These are phyloP conservation scores for Camelina laxa DNA, from an alignment of 345 rosid species.

Conservation along the genomic window DNA sequence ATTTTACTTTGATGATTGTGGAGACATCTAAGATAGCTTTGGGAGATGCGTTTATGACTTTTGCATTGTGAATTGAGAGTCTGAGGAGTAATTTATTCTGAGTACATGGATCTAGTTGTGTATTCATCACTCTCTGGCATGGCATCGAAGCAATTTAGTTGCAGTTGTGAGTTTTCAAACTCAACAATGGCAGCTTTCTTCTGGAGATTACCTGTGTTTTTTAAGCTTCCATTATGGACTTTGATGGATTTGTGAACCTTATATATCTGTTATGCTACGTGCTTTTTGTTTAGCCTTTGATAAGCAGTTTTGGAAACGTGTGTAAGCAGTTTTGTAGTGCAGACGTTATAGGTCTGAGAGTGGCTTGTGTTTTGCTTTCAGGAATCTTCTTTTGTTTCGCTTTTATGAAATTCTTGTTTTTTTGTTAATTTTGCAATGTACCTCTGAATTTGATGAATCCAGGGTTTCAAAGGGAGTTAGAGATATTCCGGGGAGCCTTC, in stretches of 20 bases:
- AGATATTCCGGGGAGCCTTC: conserved; percentile 56
- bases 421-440: conserved; percentile 21
- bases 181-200: not conserved
- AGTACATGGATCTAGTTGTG: conserved; percentile 14
- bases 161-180: conserved; percentile 18
- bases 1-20: not conserved
- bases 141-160: conserved; percentile 6
- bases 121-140: conserved; percentile 24
- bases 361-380: conserved; percentile 9
- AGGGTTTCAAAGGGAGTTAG: conserved; percentile 93
- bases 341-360: not conserved
- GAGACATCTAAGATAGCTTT: not conserved
- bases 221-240: not conserved
- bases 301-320: conserved; percentile 11
- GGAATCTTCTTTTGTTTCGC: not conserved
- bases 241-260: not conserved
- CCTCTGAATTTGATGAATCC: conserved; percentile 28
- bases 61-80: conserved; percentile 25
- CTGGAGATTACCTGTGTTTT: not conserved
- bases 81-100: not conserved
- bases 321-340: not conserved
- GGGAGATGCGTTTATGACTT: conserved; percentile 12
- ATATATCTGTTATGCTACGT: not conserved
- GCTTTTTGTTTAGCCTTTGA: not conserved
- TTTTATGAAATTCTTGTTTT: not conserved